Evolutionary conservation across 345 rosid genomes (phyloP), one percentile per base, ranked within the genome.

Genomic region (Brassica incana): DNA sequence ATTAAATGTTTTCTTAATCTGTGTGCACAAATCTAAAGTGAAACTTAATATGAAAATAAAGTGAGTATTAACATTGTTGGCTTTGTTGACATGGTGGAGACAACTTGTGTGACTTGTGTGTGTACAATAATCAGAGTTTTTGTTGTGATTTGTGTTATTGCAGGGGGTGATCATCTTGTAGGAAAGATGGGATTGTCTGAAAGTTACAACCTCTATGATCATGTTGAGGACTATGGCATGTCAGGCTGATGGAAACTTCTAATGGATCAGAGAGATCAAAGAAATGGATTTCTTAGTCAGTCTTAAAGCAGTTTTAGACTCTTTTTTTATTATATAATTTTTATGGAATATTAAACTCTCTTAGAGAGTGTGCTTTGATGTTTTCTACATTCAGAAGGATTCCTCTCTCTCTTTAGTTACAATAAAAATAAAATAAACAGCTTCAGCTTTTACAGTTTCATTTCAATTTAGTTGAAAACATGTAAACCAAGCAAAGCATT

Each of bases 151-250:
- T 69, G 67, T 74, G 60, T 69, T 12, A 64, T 80, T 81, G 88
- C 86, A 94, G 98, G 94, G 71, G 90, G 88, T 59, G 97, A 83
- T 27, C 91, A 85, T 74, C 80, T 91, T 76, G 76, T 85, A 20
- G 92, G 95, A 63, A 91, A 94, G 86, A 90, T 90, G 90, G 92
- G 89, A 76, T 54, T 85, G 73, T 81, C 88, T 0, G 93, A 88
- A 64, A 87, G 85, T 79, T 90, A 87, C 71, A 74, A 80, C 74
- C 89, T 92, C 16, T 92, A 88, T 29, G 93, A 89, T 32, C 88
- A 85, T 65, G 85, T 86, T 58, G 90, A 88, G 7, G 97, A 89
- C 72, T 94, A 86, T 64, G 84, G 87, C 84, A 90, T 89, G 90
- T 81, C 85, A 18, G 90, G 92, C 71, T 65, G 1, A 75, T 45